Evolutionary conservation across 2,329 filamentous ascomycete genomes (phyloP).

Genomic region (Colletotrichum zoysiae): DNA sequence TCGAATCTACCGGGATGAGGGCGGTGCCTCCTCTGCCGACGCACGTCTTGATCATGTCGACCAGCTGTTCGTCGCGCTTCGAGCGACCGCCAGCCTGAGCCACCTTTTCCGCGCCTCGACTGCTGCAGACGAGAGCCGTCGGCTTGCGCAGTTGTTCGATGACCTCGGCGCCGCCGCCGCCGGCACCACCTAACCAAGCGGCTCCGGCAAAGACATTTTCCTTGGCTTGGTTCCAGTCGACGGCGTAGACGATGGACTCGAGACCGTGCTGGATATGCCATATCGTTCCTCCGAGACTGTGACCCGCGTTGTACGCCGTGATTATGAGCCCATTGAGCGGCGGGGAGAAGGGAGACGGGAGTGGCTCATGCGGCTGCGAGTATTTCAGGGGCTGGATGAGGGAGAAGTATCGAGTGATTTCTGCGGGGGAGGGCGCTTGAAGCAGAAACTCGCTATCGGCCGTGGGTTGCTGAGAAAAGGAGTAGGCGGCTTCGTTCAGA

Average conservation of each 20-base stretch:
- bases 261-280: slow-evolving; percentile 98
- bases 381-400: slow-evolving; percentile 94
- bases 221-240: slow-evolving; percentile 98
- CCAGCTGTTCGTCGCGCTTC: slow-evolving; percentile 86
- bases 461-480: slow-evolving; percentile 64
- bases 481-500: slow-evolving; percentile 73
- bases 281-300: slow-evolving; percentile 95
- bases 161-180: slow-evolving; percentile 85
- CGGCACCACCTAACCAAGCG: slow-evolving; percentile 89
- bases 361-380: slow-evolving; percentile 93
- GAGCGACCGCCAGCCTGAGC: slow-evolving; percentile 79
- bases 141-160: slow-evolving; percentile 94
- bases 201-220: slow-evolving; percentile 96
- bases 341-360: slow-evolving; percentile 87
- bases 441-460: slow-evolving; percentile 68
- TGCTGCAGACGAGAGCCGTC: slow-evolving; percentile 93
- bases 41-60: slow-evolving; percentile 85
- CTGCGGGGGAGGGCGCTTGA: slow-evolving; percentile 82
- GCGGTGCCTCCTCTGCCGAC: slow-evolving; percentile 89
- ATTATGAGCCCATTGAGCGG: slow-evolving; percentile 92
- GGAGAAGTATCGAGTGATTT: slow-evolving; percentile 93
- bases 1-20: slow-evolving; percentile 93
- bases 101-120: slow-evolving; percentile 79
- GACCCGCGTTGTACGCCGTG: slow-evolving; percentile 96
- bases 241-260: slow-evolving; percentile 96